Evolutionary conservation across 768 basidiomycete genomes (phyloP).

Genomic region (Termitomyces bulborhizus): DNA sequence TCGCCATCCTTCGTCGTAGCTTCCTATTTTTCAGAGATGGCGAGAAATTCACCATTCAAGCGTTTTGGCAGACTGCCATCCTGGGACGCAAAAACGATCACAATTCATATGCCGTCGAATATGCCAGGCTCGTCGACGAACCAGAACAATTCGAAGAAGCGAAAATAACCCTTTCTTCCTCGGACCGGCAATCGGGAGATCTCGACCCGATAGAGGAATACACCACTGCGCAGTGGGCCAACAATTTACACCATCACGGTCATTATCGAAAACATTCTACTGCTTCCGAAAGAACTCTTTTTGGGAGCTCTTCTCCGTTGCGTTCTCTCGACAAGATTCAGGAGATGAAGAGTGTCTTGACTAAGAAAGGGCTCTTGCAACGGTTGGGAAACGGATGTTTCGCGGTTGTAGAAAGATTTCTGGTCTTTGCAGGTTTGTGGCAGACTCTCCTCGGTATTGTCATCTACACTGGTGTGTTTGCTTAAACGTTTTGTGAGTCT

Average conservation of each 20-base stretch:
- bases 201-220: slow-evolving; percentile 21
- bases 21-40: slow-evolving; percentile 38
- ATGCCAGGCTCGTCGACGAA: slow-evolving; percentile 52
- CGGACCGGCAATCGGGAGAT: slow-evolving; percentile 22
- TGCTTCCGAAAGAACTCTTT: slow-evolving; percentile 48
- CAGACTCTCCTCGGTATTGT: slow-evolving; percentile 66
- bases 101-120: slow-evolving; percentile 36
- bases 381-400: slow-evolving; percentile 45
- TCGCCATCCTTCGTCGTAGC: slow-evolving; percentile 43
- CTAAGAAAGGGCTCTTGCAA: slow-evolving; percentile 21
- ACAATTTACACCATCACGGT: slow-evolving; percentile 34
- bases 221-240: slow-evolving; percentile 48
- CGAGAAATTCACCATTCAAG: slow-evolving; percentile 36
- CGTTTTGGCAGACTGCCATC: slow-evolving; percentile 55
- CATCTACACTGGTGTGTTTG: slow-evolving; percentile 60
- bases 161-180: slow-evolving; percentile 26
- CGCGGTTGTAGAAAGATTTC: slow-evolving; percentile 48
- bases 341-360: slow-evolving; percentile 24
- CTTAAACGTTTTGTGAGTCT: background rate
- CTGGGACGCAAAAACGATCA: slow-evolving; percentile 36
- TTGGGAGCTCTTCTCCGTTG: slow-evolving; percentile 38
- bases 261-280: slow-evolving; percentile 38
- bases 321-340: slow-evolving; percentile 57
- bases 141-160: slow-evolving; percentile 46
- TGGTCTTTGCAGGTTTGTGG: slow-evolving; percentile 69